Evolutionary conservation across 345 rosid genomes (phyloP).

Genomic region (Linum trigynum): DNA sequence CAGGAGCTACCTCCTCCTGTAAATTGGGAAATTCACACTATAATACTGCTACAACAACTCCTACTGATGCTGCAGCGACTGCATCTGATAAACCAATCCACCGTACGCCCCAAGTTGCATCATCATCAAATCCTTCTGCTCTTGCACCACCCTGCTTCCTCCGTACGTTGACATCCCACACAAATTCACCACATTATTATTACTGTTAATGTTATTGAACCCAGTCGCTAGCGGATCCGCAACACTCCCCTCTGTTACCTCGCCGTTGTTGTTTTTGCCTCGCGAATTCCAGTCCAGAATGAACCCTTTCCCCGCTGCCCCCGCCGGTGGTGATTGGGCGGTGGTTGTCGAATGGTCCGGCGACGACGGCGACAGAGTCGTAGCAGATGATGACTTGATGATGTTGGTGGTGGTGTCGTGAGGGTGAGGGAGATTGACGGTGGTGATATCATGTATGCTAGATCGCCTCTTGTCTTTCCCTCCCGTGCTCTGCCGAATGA

Average conservation of each 20-base stretch:
- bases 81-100: slow-evolving; percentile 29
- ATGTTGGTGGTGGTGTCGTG: background rate
- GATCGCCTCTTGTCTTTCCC: slow-evolving; percentile 95
- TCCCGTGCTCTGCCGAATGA: slow-evolving; percentile 79
- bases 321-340: slow-evolving; percentile 25
- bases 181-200: slow-evolving; percentile 29
- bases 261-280: slow-evolving; percentile 11
- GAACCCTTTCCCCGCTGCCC: slow-evolving; percentile 16
- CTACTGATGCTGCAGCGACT: slow-evolving; percentile 36
- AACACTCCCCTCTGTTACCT: no score
- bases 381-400: slow-evolving; percentile 32
- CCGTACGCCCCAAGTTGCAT: slow-evolving; percentile 38
- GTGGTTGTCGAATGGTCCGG: slow-evolving; percentile 34
- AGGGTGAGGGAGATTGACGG: slow-evolving; percentile 53
- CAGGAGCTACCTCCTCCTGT: no score
- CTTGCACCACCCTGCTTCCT: slow-evolving; percentile 37
- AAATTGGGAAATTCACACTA: no score
- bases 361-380: slow-evolving; percentile 22
- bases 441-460: slow-evolving; percentile 95
- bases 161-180: slow-evolving; percentile 50
- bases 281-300: slow-evolving; percentile 31
- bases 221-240: slow-evolving; percentile 9
- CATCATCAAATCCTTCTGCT: slow-evolving; percentile 33
- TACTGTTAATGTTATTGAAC: slow-evolving; percentile 30
- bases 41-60: no score